Base-by-base conservation (phyloP, 352 stramenopile genomes). In the Phytophthora pini region DNA sequence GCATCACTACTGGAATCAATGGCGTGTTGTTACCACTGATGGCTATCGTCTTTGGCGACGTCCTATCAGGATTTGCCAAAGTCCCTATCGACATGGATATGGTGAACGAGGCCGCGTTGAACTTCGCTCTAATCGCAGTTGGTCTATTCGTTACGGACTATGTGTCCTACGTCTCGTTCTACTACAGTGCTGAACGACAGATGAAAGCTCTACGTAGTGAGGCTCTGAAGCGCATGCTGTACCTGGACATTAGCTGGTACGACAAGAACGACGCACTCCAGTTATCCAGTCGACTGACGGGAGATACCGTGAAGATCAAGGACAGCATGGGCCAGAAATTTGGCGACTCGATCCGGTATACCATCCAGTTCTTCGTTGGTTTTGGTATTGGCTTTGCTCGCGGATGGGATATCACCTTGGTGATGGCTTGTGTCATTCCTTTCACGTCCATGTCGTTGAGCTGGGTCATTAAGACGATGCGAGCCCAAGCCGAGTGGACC, bases 221-320 rank as follows among this genome's bases (percentile, higher is more conserved):
- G 45, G 72, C 52, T 31, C 64, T 83, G 13, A 73, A 64, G 36
- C 70, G 80, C 47, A 74, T 84, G 59, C 45, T 87, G 29, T 71
- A 78, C 48, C 44, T 82, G 52, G 68, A 87, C 22, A 80, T 87
- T 9, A 47, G 49, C 7, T 87, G 78, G 78, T 84, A 81, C 62
- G 78, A 87, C 39, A 40, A 55, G 24, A 53, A 73, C 44, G 68
- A 83, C 9, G 51, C 74, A 5, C 48, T 61, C 1, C 70, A 81
- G 29, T 50, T 86, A 1, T 74, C 62, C 3, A 76, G 59, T 58
- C 77, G 77, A 5, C 56, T 80, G 2, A 69, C 74, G 3, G 63
- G 58, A 6, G 70, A 82, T 29, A 78, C 74, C 0, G 64, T 82
- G 11, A 76, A 76, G 46, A 83, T 83, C 56, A 81, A 84, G 34